Evolutionary conservation across 176 grass and related monocot species (phyloP).

Genomic region (Oryza coarctata): DNA sequence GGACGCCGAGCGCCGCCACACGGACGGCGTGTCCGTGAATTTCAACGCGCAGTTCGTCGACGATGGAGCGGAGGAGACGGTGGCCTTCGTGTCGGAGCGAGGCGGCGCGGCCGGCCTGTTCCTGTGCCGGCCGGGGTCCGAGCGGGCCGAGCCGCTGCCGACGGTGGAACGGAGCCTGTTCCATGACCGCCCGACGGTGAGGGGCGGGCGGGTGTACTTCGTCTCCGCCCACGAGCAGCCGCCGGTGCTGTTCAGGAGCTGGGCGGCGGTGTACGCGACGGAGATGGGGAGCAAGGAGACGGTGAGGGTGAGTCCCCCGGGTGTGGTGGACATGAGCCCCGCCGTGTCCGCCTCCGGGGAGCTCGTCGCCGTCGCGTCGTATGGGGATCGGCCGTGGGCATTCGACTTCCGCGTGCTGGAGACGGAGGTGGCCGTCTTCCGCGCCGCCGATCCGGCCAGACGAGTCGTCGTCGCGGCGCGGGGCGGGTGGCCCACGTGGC

Average conservation of each 20-base stretch:
- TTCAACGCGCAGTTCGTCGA: conserved; percentile 87
- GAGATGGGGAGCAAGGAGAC: not conserved
- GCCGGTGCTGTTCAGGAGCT: conserved; percentile 56
- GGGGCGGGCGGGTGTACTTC: conserved; percentile 48
- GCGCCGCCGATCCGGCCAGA: conserved; percentile 35
- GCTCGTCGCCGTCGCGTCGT: conserved; percentile 74
- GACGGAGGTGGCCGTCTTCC: conserved; percentile 76
- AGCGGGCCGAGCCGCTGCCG: conserved; percentile 45
- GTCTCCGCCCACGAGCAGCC: conserved; percentile 75
- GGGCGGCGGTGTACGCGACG: conserved; percentile 72
- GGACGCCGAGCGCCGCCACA: conserved; percentile 61
- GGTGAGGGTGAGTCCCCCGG: conserved; percentile 42
- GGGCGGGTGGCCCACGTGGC: conserved; percentile 86
- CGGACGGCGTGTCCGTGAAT: conserved; percentile 75
- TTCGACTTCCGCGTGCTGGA: conserved; percentile 76
- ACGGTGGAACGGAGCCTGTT: conserved; percentile 53
- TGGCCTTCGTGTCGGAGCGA: conserved; percentile 83
- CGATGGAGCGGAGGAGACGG: conserved; percentile 44
- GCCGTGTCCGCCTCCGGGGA: conserved; percentile 59
- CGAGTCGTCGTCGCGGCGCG: conserved; percentile 39
- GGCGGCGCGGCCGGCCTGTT: conserved; percentile 55
- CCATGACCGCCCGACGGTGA: conserved; percentile 78
- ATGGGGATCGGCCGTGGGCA: conserved; percentile 63
- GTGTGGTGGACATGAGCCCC: conserved; percentile 84
- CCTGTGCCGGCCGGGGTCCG: conserved; percentile 24